phyloP scores from a whole-genome alignment of 2,329 filamentous ascomycete genomes.

The Massarina eburnea region DNA sequence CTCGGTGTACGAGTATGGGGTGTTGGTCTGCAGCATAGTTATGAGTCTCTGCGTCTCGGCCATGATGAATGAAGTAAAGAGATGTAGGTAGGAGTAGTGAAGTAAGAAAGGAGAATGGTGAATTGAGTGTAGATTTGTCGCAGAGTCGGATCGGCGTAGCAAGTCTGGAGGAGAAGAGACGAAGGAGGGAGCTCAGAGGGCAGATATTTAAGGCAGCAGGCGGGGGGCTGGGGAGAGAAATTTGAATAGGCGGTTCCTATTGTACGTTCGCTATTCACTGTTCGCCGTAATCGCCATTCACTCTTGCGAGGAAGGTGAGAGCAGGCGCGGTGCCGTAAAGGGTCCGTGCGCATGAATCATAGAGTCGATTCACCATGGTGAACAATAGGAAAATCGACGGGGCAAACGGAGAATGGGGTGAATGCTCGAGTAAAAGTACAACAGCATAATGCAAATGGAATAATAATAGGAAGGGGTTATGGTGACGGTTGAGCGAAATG shows the following conservation, averaged over 20 bases:
- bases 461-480: background rate
- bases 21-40: slow-evolving; percentile 18
- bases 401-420: background rate
- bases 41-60: slow-evolving; percentile 24
- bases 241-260: background rate
- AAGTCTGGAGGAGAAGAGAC: background rate
- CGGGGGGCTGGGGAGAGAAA: background rate
- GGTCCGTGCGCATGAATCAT: background rate
- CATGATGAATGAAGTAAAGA: slow-evolving; percentile 17
- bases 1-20: slow-evolving; percentile 16
- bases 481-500: too few species aligned
- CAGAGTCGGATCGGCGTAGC: background rate
- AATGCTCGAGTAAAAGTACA: background rate
- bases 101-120: background rate
- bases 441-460: background rate
- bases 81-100: background rate
- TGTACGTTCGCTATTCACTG: slow-evolving; percentile 1
- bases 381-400: background rate
- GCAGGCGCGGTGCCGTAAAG: background rate
- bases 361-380: slow-evolving; percentile 1
- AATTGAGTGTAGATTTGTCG: background rate
- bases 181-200: background rate
- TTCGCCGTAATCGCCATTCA: background rate
- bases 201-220: background rate
- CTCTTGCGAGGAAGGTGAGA: background rate